phyloP scores from a whole-genome alignment of 768 basidiomycete genomes.

The Artomyces pyxidatus region DNA sequence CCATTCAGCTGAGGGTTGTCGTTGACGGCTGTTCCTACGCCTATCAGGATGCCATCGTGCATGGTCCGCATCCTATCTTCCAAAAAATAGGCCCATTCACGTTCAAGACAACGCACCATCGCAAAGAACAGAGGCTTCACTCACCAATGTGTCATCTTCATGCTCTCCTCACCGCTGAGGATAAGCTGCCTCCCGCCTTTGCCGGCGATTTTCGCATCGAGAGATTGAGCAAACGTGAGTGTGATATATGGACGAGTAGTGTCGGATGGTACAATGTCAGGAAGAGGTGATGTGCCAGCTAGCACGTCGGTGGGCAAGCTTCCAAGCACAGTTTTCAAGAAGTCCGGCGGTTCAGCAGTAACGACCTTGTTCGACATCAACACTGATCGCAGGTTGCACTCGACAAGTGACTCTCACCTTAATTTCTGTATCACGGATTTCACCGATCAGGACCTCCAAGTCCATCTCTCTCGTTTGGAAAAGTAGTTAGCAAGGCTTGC shows the following conservation, averaged over 20 bases:
- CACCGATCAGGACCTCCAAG: too few species aligned
- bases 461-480: too few species aligned
- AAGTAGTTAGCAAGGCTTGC: too few species aligned
- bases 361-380: too few species aligned
- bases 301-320: conserved; percentile 2
- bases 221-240: conserved; percentile 77
- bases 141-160: conserved; percentile 92
- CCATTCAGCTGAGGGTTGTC: conserved; percentile 95
- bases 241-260: conserved; percentile 53
- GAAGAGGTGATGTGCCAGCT: conserved; percentile 10
- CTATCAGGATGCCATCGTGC: conserved; percentile 91
- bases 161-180: conserved; percentile 79
- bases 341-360: too few species aligned
- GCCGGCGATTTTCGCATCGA: conserved; percentile 87
- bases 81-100: too few species aligned
- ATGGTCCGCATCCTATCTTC: conserved; percentile 73
- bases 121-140: conserved; percentile 9
- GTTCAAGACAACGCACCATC: too few species aligned
- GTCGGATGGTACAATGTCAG: conserved; percentile 9
- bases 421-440: too few species aligned
- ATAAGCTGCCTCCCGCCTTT: conserved; percentile 62
- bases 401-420: too few species aligned
- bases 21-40: conserved; percentile 81
- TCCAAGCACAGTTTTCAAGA: conserved; percentile 10
- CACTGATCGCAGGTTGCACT: too few species aligned